These are phyloP conservation scores for Collariella sp. DNA, from an alignment of 495 filamentous ascomycete genomes.

Conservation along the genomic window DNA sequence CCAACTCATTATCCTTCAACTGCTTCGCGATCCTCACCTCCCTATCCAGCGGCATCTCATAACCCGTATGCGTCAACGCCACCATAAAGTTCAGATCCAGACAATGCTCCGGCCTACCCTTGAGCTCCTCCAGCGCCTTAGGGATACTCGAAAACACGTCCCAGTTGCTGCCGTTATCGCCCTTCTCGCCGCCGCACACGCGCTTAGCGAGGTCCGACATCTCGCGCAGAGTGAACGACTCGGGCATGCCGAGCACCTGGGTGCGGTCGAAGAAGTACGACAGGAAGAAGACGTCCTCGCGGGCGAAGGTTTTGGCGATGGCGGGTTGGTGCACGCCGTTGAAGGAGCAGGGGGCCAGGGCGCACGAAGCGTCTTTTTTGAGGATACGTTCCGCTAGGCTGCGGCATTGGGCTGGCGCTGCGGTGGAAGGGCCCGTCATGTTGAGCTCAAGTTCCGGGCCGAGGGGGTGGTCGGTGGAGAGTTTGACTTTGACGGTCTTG, in stretches of 20 bases:
- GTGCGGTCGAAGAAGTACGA: constrained; percentile 97
- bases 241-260: constrained; percentile 85
- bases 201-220: constrained; percentile 71
- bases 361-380: constrained; percentile 75
- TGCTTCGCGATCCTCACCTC: constrained; percentile 98
- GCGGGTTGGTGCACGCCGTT: constrained; percentile 92
- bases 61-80: constrained; percentile 84
- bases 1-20: constrained; percentile 92
- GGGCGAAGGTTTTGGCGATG: constrained; percentile 82
- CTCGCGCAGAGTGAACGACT: constrained; percentile 83
- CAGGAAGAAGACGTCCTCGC: constrained; percentile 91
- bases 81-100: constrained; percentile 95
- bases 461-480: constrained; percentile 54
- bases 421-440: constrained; percentile 74
- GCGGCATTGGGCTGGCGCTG: constrained; percentile 79
- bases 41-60: constrained; percentile 93
- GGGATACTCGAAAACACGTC: constrained; percentile 64
- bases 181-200: constrained; percentile 72
- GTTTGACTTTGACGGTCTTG: constrained; percentile 56
- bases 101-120: constrained; percentile 77
- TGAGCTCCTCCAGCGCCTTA: constrained; percentile 65
- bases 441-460: constrained; percentile 56
- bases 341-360: constrained; percentile 88
- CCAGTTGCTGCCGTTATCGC: no score
- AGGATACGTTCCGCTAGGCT: constrained; percentile 82